A percentile compares a stretch with the other conserved stretches of the same genome.
phyloP scores from a whole-genome alignment of 2,329 filamentous ascomycete species.

The Coniochaeta ligniaria region DNA sequence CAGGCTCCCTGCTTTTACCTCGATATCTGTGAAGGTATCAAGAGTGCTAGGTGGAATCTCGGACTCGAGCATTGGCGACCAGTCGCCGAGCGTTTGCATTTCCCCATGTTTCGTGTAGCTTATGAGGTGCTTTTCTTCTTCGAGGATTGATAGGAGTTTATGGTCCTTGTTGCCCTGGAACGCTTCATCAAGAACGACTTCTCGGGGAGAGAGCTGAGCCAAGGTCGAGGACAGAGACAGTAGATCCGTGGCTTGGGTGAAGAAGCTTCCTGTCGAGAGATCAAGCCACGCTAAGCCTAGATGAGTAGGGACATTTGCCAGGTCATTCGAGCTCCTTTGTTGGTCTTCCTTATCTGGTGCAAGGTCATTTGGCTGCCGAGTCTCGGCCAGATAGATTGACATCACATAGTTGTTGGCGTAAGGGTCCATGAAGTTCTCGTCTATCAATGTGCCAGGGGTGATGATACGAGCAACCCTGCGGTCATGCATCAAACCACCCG shows the following conservation, averaged over 20 bases:
- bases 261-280: slow-evolving; percentile 90
- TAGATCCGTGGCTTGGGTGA: slow-evolving; percentile 69
- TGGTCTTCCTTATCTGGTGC: neutral
- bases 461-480: slow-evolving; percentile 80
- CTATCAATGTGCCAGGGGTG: slow-evolving; percentile 90
- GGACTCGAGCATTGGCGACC: slow-evolving; percentile 71
- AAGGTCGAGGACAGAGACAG: slow-evolving; percentile 70
- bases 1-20: slow-evolving; percentile 70
- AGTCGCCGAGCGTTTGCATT: slow-evolving; percentile 50
- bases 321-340: slow-evolving; percentile 1
- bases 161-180: slow-evolving; percentile 52
- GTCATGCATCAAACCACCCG: slow-evolving; percentile 76
- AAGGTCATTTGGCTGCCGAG: neutral
- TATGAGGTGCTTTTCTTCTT: slow-evolving; percentile 68
- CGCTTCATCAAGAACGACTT: slow-evolving; percentile 70
- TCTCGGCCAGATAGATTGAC: slow-evolving; percentile 55
- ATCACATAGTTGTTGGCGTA: slow-evolving; percentile 91
- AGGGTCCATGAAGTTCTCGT: slow-evolving; percentile 95
- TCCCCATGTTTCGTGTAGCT: slow-evolving; percentile 56
- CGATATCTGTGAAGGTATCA: slow-evolving; percentile 54
- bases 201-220: slow-evolving; percentile 74
- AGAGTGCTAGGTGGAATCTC: slow-evolving; percentile 49
- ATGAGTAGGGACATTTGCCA: slow-evolving; percentile 22
- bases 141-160: slow-evolving; percentile 58
- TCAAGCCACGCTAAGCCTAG: slow-evolving; percentile 91